A percentile compares a stretch with the other conserved stretches of the same genome.
Conservation (phyloP, 1,284 basidiomycete species). For the Ceratobasidium sp. region DNA sequence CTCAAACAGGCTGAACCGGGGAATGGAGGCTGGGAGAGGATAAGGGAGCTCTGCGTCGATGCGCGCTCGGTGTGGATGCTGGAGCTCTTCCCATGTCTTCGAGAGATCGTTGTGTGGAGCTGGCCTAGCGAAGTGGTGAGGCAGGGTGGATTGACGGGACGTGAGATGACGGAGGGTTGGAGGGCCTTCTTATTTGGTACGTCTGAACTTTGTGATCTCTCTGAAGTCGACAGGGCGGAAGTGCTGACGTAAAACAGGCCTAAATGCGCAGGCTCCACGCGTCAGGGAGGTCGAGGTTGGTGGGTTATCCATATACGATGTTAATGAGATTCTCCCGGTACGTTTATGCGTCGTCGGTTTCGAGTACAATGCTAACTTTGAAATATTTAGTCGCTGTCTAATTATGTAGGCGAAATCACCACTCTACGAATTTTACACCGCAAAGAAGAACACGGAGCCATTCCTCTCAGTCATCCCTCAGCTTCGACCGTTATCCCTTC, state of each 20-base stretch:
- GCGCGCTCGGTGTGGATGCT: constrained; percentile 6
- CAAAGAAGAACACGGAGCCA: constrained; percentile 27
- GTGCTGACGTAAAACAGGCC: constrained; percentile 1
- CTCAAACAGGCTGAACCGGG: not conserved
- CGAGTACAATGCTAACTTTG: not conserved
- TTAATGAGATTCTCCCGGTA: constrained; percentile 30
- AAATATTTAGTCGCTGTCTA: constrained; percentile 26
- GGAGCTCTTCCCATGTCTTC: not conserved
- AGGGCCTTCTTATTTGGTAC: constrained; percentile 9
- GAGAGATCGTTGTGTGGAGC: constrained; percentile 33
- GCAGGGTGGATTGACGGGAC: constrained; percentile 5
- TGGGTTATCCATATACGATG: constrained; percentile 33
- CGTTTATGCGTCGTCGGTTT: not conserved
- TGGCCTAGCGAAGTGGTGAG: constrained; percentile 31
- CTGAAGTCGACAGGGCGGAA: too few species aligned
- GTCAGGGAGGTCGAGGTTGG: constrained; percentile 32
- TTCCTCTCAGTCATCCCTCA: not conserved
- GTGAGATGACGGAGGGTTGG: constrained; percentile 28
- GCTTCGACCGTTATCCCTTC: not conserved
- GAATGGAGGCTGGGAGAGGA: not conserved
- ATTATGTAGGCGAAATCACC: not conserved
- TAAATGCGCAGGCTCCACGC: constrained; percentile 18
- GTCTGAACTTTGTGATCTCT: not conserved
- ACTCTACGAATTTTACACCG: constrained; percentile 27
- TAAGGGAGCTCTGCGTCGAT: constrained; percentile 23